These are phyloP conservation scores for Citrus inodora DNA, from an alignment of 345 rosid genomes.

Conservation along the genomic window DNA sequence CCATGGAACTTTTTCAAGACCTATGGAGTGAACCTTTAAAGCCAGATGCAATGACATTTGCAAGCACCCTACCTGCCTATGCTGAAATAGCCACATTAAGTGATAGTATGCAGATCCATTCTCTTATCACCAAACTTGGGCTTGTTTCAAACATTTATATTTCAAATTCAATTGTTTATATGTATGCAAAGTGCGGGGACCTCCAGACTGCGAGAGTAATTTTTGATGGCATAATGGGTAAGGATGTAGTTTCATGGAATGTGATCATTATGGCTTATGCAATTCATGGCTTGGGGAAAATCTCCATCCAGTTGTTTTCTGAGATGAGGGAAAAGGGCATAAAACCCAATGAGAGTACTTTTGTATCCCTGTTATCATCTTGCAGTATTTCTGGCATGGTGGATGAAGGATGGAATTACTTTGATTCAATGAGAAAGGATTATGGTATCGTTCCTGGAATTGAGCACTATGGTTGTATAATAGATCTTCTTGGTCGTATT, in stretches of 20 bases:
- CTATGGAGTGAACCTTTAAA: slow-evolving; percentile 34
- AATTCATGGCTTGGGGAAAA: slow-evolving; percentile 58
- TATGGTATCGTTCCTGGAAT: slow-evolving; percentile 66
- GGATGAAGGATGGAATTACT: slow-evolving; percentile 69
- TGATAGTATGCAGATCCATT: slow-evolving; percentile 60
- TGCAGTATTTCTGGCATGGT: slow-evolving; percentile 73
- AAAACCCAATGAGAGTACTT: slow-evolving; percentile 63
- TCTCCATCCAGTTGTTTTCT: slow-evolving; percentile 42
- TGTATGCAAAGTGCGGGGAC: slow-evolving; percentile 75
- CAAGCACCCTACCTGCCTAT: slow-evolving; percentile 63
- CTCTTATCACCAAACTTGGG: slow-evolving; percentile 36
- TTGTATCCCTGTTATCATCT: slow-evolving; percentile 58
- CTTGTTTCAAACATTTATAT: slow-evolving; percentile 36
- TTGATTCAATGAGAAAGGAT: slow-evolving; percentile 52
- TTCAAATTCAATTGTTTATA: slow-evolving; percentile 58
- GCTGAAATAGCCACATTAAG: slow-evolving; percentile 50
- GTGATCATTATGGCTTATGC: slow-evolving; percentile 71
- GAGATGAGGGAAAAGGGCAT: slow-evolving; percentile 46
- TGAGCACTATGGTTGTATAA: slow-evolving; percentile 71
- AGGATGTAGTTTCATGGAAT: slow-evolving; percentile 76
- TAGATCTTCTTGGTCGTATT: slow-evolving; percentile 71
- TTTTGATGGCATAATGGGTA: slow-evolving; percentile 39
- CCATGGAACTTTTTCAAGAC: slow-evolving; percentile 47
- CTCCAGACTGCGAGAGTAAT: slow-evolving; percentile 51
- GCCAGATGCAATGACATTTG: slow-evolving; percentile 57